These are phyloP conservation scores for Solanum piurae DNA, from an alignment of 257 asterid genomes.

Conservation along the genomic window DNA sequence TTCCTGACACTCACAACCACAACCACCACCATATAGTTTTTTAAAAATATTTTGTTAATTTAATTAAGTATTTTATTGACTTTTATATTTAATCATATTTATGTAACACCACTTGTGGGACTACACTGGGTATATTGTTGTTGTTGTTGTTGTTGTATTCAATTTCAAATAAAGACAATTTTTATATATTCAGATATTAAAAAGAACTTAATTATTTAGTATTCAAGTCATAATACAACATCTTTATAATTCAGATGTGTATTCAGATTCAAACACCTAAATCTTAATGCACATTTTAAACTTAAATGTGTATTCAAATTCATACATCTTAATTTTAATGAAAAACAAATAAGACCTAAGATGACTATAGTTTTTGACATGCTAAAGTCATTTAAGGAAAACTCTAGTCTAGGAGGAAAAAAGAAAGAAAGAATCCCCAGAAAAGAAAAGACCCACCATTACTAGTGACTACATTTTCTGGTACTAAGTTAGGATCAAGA, in stretches of 20 bases:
- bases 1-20: neutral
- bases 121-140: neutral
- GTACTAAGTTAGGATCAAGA: conserved; percentile 25
- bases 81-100: neutral
- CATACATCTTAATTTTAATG: too few species aligned
- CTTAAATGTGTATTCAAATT: too few species aligned
- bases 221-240: neutral
- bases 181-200: neutral
- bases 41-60: too few species aligned
- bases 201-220: neutral
- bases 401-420: neutral
- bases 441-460: neutral
- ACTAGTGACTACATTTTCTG: neutral
- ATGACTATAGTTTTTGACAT: conserved; percentile 1
- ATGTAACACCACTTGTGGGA: neutral
- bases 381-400: neutral
- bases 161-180: too few species aligned
- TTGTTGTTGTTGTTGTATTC: neutral
- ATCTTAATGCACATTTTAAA: too few species aligned
- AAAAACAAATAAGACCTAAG: neutral
- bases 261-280: neutral
- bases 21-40: neutral
- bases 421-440: neutral
- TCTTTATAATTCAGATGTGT: neutral
- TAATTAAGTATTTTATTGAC: too few species aligned